phyloP scores from a whole-genome alignment of 768 basidiomycete species.

The Collybia mongolica region DNA sequence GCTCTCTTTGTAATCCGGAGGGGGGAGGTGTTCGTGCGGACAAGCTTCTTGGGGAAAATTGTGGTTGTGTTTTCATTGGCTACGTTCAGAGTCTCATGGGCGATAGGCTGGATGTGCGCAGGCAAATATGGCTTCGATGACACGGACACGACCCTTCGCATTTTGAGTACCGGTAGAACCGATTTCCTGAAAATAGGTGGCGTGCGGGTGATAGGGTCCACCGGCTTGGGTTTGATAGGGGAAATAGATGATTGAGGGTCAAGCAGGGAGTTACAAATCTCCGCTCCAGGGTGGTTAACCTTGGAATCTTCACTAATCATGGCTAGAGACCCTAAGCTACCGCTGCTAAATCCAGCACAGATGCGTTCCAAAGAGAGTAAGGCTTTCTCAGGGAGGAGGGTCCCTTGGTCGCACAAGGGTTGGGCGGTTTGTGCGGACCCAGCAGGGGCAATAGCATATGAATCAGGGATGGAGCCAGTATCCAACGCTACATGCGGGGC shows the following conservation, averaged over 20 bases:
- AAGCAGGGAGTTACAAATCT: background rate
- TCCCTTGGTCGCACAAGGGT: background rate
- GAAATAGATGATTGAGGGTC: background rate
- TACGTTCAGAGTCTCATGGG: background rate
- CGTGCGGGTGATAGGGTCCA: constrained; percentile 2
- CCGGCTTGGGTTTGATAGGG: background rate
- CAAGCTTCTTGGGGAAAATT: constrained; percentile 4
- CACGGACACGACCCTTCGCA: background rate
- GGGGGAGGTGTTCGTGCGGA: constrained; percentile 7
- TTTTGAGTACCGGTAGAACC: constrained; percentile 4
- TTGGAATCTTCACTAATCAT: constrained; percentile 16
- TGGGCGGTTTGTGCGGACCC: background rate
- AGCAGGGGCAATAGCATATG: background rate
- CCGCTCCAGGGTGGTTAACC: background rate
- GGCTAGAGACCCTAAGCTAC: constrained; percentile 32
- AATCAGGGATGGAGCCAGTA: background rate
- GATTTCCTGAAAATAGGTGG: constrained; percentile 5
- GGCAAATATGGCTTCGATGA: constrained; percentile 4
- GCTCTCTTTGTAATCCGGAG: constrained; percentile 11
- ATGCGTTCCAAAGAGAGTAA: constrained; percentile 22
- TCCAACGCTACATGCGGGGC: background rate
- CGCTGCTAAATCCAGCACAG: constrained; percentile 27
- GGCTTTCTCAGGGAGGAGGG: constrained; percentile 13
- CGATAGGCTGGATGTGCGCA: background rate
- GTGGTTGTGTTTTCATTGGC: constrained; percentile 2